Evolutionary conservation across 495 filamentous ascomycete species (phyloP), one percentile per base, ranked within the genome.

Genomic region (Trichocladium uniseriatum): DNA sequence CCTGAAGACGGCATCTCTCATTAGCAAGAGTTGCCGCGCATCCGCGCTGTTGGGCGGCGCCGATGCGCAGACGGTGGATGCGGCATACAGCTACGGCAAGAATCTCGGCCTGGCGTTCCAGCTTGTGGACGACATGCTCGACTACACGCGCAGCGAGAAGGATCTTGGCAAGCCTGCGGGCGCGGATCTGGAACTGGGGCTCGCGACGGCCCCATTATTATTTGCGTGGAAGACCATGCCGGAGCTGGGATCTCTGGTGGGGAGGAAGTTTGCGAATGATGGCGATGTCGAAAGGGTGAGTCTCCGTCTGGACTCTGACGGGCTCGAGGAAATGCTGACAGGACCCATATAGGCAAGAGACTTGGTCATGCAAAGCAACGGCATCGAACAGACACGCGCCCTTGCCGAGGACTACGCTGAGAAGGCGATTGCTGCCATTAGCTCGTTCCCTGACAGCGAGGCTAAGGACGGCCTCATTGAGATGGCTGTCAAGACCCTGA

Each of bases 51-150:
- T 98, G 13, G 90, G 94, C 19, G 77, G 84, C 20, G 77, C 81
- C 20, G 79, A 88, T 14, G 76, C 79, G 1, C 79, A 83, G 55
- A 86, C 90, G 14, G 86, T 95, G 2, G 88, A 97, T 54, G 83
- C 92, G 2, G 87, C 94, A 0, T 98, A 98, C 60, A 54, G 73
- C 14, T 98, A 95, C 62, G 92, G 92, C 28, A 86, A 82, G 67
- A 95, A 97, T 56, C 68, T 98, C 43, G 92, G 92, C 0, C 63
- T 98, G 45, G 92, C 92, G 2, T 98, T 98, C 70, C 92, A 98
- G 72, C 72, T 98, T n/a, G 90, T 98, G 10, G 92, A 98, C 57
- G 92, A 98, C 63, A 86, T 98, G 85, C 74, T 98, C 57, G 92
- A 98, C 69, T 98, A 96, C 63, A 96, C 92, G 0, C 77, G 89